Conservation (phyloP, 768 basidiomycete species). For the Cystofilobasidium capitatum region DNA sequence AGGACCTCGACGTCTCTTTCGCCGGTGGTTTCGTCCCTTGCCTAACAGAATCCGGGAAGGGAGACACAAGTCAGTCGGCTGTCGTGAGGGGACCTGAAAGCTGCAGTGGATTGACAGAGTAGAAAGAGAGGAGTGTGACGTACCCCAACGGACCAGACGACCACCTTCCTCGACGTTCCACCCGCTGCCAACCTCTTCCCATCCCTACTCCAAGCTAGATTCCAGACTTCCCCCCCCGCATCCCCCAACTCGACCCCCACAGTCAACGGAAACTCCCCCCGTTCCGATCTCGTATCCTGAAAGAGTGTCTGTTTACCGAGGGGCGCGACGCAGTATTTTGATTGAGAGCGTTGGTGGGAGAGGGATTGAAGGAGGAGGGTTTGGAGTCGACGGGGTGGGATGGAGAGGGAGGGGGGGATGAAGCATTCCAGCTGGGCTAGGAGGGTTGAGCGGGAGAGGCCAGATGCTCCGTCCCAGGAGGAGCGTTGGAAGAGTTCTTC, state of each 20-base stretch:
- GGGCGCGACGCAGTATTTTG: not conserved
- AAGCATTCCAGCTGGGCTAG: slow-evolving; percentile 71
- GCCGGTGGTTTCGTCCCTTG: not conserved
- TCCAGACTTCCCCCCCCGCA: slow-evolving; percentile 92
- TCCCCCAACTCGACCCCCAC: slow-evolving; percentile 77
- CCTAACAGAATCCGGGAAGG: too few relatives aligned
- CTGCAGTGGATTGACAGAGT: slow-evolving; percentile 43
- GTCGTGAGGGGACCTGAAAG: too few relatives aligned
- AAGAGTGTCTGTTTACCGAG: slow-evolving; percentile 52
- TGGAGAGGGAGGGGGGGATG: slow-evolving; percentile 85
- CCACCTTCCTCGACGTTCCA: slow-evolving; percentile 74
- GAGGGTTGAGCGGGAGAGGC: slow-evolving; percentile 63
- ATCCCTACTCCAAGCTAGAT: slow-evolving; percentile 86
- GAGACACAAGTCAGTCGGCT: too few relatives aligned
- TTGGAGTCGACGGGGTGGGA: slow-evolving; percentile 77
- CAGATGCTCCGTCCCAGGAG: slow-evolving; percentile 79
- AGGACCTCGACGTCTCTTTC: too few relatives aligned
- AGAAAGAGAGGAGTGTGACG: slow-evolving; percentile 35
- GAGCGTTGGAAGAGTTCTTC: slow-evolving; percentile 72
- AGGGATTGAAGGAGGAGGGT: slow-evolving; percentile 78
- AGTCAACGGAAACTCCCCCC: slow-evolving; percentile 66
- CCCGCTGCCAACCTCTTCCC: slow-evolving; percentile 76
- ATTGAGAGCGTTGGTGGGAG: slow-evolving; percentile 57
- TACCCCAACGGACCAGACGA: slow-evolving; percentile 81
- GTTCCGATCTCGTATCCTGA: slow-evolving; percentile 72